A percentile compares a stretch with the other conserved stretches of the same genome.
Evolutionary conservation across 257 asterid species (phyloP).

Genomic region (Petunia axillaris): DNA sequence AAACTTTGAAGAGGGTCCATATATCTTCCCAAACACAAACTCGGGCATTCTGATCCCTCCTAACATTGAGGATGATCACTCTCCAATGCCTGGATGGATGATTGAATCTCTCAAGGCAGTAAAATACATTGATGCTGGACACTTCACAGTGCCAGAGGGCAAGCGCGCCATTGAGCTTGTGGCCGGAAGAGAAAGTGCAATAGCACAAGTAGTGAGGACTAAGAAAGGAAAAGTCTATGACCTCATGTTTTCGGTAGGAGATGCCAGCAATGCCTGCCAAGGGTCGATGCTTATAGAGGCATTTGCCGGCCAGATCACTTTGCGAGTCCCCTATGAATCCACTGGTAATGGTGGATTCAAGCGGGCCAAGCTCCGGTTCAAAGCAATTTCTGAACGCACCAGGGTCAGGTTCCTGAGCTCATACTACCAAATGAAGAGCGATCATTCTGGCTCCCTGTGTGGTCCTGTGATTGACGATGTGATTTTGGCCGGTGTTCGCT

Average conservation of each 20-base stretch:
- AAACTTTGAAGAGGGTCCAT: constrained; percentile 85
- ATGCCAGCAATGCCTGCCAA: constrained; percentile 65
- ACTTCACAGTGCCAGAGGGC: constrained; percentile 68
- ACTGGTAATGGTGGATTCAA: constrained; percentile 68
- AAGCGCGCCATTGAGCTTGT: constrained; percentile 69
- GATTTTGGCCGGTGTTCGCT: constrained; percentile 49
- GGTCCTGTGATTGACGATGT: constrained; percentile 89
- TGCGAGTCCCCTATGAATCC: constrained; percentile 59
- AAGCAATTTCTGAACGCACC: constrained; percentile 44
- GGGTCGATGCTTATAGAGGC: constrained; percentile 81
- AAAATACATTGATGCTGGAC: constrained; percentile 71
- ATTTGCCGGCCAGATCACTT: constrained; percentile 44
- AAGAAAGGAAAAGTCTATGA: constrained; percentile 43
- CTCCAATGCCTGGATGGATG: constrained; percentile 87
- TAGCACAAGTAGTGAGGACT: constrained; percentile 59
- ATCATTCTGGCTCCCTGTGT: constrained; percentile 66
- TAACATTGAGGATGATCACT: constrained; percentile 75
- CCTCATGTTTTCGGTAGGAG: constrained; percentile 62
- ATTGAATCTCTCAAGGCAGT: constrained; percentile 83
- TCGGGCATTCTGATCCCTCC: constrained; percentile 83
- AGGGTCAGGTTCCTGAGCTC: constrained; percentile 72
- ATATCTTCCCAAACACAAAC: constrained; percentile 58
- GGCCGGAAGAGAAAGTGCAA: constrained; percentile 75
- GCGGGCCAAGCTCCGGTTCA: constrained; percentile 54
- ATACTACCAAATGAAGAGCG: constrained; percentile 70